Evolutionary conservation across 768 basidiomycete genomes (phyloP), one percentile per base, ranked within the genome.

Genomic region (Strobilomyces confusus): DNA sequence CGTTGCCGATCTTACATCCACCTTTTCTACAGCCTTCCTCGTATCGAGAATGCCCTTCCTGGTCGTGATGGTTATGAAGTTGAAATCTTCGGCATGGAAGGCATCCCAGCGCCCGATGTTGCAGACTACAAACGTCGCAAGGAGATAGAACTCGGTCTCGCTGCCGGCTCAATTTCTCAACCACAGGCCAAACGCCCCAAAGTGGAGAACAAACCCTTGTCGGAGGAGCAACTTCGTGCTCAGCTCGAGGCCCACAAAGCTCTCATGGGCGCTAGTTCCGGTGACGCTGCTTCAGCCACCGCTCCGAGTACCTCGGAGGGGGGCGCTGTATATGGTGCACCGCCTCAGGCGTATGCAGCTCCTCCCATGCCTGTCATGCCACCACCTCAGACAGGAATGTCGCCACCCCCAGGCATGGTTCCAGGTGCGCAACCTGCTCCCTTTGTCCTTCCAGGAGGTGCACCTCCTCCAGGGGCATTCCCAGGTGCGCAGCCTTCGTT

Each of bases 31-130:
- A 87, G 86, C 56, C 75, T 89, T 32, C 84, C 81, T n/a, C 90
- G 95, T 19, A 93, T 99, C 23, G 95, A 97, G 51, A 98, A 98
- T 67, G 95, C 95, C 0, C 76, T 99, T 4, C 93, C 95, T 9
- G 95, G 95, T 26, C 85, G 97, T 32, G 95, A 98, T 72, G 93
- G 95, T 2, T 98, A 98, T 62, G 95, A 98, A 68, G 88, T 99
- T 34, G 97, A 99, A 73, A 98, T 99, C 44, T 98, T 98, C 59
- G 97, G 97, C 22, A 98, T 99, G 97, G 95, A 97, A 68, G 97
- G 95, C 50, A 93, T 98, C 46, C 94, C 94, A 9, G 87, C 87
- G 4, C 90, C 92, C 32, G 95, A 95, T 69, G 81, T 95, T 19
- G 93, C 91, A 13, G 95, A 95, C 70, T 98, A 95, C 79, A 95